Conservation (phyloP, 306 rosid species). For the Gastrolobium villosum region DNA sequence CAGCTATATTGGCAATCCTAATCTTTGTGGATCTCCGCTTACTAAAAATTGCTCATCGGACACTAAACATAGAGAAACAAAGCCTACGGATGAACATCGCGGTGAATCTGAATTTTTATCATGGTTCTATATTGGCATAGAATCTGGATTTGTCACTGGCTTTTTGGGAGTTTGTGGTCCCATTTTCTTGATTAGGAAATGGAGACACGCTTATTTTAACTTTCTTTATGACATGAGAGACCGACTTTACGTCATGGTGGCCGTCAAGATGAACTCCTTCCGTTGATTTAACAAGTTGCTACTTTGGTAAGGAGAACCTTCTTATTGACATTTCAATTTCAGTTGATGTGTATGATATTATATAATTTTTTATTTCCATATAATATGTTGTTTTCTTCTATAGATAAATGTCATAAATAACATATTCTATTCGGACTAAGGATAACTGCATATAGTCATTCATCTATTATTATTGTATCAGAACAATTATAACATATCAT, state of each 20-base stretch:
- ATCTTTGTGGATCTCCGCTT: constrained; percentile 39
- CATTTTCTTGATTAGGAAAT: neutral
- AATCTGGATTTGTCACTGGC: constrained; percentile 4
- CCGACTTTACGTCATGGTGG: neutral
- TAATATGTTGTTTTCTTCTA: no score
- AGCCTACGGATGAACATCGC: neutral
- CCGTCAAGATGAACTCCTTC: neutral
- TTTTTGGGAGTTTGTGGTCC: constrained; percentile 23
- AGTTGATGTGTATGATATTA: neutral
- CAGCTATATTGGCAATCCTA: constrained; percentile 38
- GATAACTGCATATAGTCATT: no score
- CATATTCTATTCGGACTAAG: no score
- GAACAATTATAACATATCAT: no score
- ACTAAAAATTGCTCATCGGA: neutral
- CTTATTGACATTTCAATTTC: neutral
- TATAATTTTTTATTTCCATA: neutral
- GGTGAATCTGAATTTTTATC: neutral
- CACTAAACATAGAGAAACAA: neutral
- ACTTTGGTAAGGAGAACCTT: neutral
- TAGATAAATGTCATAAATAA: no score
- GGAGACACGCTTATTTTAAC: constrained; percentile 33
- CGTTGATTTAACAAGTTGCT: no score
- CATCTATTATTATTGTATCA: no score
- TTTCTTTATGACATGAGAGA: neutral
- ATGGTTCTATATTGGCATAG: constrained; percentile 29